Conservation (phyloP, 345 rosid species). For the Ailanthus altissimus region DNA sequence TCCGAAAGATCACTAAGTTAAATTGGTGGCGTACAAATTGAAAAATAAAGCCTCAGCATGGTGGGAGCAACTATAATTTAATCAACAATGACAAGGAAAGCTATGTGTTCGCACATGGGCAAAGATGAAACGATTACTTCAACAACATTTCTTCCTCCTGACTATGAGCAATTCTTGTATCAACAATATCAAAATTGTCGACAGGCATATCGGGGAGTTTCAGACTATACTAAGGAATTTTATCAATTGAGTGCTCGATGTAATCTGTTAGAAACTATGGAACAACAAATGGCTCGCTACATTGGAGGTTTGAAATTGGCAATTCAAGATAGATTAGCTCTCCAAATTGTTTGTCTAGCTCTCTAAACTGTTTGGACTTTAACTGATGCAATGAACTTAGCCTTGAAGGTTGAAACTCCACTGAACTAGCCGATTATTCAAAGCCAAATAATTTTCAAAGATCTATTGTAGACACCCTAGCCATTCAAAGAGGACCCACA, state of each 20-base stretch:
- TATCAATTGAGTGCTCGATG: neutral
- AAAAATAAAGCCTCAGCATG: neutral
- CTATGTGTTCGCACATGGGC: no score
- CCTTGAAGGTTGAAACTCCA: neutral
- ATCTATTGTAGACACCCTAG: no score
- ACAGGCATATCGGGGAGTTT: neutral
- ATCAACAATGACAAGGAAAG: neutral
- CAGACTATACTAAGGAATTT: neutral
- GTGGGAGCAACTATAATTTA: neutral
- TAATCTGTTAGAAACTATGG: neutral
- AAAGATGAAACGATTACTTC: neutral
- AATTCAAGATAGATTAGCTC: neutral
- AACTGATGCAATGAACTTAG: neutral
- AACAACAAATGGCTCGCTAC: neutral
- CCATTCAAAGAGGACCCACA: no score
- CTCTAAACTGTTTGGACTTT: neutral
- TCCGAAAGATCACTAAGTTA: neutral
- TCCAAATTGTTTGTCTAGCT: no score
- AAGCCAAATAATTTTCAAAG: neutral
- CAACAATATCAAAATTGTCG: neutral
- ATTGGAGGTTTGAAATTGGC: neutral
- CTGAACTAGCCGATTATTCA: neutral
- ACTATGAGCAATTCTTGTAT: neutral
- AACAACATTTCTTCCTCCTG: neutral
- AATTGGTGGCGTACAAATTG: neutral